Evolutionary conservation across 306 rosid species (phyloP).

Genomic region (Herpetospermum pedunculosum): DNA sequence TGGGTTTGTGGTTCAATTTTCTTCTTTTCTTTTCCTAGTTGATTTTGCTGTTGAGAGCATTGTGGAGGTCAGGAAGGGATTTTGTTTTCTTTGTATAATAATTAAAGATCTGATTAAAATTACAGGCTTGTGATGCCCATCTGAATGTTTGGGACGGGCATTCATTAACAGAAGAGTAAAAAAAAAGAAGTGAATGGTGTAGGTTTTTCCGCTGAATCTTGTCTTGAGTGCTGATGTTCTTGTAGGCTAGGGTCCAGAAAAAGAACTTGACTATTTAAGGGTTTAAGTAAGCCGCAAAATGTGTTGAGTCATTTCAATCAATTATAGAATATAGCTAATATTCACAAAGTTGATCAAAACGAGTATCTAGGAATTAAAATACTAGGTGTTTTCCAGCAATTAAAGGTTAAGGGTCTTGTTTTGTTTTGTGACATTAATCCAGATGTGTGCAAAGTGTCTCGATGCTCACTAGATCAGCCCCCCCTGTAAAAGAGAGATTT

Average conservation of each 20-base stretch:
- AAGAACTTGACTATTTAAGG: not conserved
- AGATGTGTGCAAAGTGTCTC: not conserved
- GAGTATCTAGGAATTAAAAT: not conserved
- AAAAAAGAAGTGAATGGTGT: not conserved
- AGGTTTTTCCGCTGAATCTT: not conserved
- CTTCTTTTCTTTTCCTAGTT: not conserved
- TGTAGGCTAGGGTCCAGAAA: not conserved
- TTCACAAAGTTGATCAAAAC: not conserved
- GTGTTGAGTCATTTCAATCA: not conserved
- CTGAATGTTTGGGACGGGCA: not conserved
- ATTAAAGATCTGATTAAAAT: not conserved
- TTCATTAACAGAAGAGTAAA: not conserved
- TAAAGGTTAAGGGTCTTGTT: not conserved
- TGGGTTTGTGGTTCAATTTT: not conserved
- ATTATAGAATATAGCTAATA: not conserved
- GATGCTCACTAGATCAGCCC: not conserved
- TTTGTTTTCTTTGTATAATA: not conserved
- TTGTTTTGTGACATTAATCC: not conserved
- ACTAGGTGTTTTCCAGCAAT: not conserved
- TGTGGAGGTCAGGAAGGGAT: not conserved
- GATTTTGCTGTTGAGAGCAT: not conserved
- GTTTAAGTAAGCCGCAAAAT: not conserved
- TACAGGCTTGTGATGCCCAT: not conserved
- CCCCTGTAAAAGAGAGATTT: too few species aligned
- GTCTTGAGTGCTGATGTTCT: not conserved